These are phyloP conservation scores for Lentinula boryana DNA, from an alignment of 768 basidiomycete species.

Conservation along the genomic window DNA sequence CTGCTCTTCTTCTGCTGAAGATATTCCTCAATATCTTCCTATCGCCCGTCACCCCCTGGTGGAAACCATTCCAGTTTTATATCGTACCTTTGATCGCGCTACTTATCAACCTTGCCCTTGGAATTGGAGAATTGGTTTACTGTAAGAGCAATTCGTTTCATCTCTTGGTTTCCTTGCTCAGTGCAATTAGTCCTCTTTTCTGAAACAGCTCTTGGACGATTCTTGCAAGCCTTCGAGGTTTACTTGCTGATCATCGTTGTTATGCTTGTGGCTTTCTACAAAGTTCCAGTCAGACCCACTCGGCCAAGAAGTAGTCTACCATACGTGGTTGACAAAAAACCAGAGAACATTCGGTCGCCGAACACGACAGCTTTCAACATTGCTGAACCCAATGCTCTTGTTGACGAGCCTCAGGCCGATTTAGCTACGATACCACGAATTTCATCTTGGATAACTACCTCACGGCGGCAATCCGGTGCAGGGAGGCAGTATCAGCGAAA, in stretches of 20 bases:
- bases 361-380: background rate
- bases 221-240: conserved; percentile 50
- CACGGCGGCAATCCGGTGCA: conserved; percentile 16
- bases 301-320: conserved; percentile 10
- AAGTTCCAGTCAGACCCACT: conserved; percentile 7
- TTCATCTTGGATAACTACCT: conserved; percentile 32
- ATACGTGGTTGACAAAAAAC: conserved; percentile 13
- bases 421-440: conserved; percentile 19
- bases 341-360: background rate
- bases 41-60: conserved; percentile 31
- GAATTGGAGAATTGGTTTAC: conserved; percentile 46
- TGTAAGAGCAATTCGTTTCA: conserved; percentile 38
- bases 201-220: conserved; percentile 30
- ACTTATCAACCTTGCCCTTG: conserved; percentile 44
- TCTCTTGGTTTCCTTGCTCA: background rate
- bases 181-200: conserved; percentile 51
- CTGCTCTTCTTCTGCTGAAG: conserved; percentile 57
- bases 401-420: conserved; percentile 1
- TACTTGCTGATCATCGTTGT: conserved; percentile 58
- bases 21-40: conserved; percentile 51
- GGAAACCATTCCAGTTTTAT: conserved; percentile 41
- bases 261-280: conserved; percentile 40
- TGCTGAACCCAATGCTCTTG: background rate
- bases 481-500: background rate
- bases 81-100: conserved; percentile 46